Evolutionary conservation across 345 rosid genomes (phyloP), one percentile per base, ranked within the genome.

Genomic region (Eucalyptus guilfoylei): DNA sequence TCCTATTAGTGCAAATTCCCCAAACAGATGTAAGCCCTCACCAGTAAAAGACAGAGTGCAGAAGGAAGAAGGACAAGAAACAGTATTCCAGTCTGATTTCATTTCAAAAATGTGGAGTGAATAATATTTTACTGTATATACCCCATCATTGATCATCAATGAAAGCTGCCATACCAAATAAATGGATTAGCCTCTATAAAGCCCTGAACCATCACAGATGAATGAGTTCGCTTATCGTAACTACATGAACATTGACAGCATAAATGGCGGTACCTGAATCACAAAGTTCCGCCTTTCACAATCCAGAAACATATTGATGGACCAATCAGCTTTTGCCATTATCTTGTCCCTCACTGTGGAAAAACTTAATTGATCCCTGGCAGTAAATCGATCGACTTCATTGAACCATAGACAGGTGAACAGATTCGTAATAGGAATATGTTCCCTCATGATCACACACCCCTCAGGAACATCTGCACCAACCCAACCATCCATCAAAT

Each of bases 401-500:
- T 96, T 95, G 94, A 96, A 97, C 99, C 99, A 97, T n/a, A 96
- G 92, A 91, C 99, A 97, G 34, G 95, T 92, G 91, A 96, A 95
- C 60, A 96, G 94, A 89, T 97, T 97, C 48, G 97, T 94, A 62
- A 96, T 94, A 11, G 98, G 97, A 81, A 94, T 92, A 91, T 97
- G 98, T 89, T 96, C 99, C 90, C 94, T 95, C 60, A 97, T 94
- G 88, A 97, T 93, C 32, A 95, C 96, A 88, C 99, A 97, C 8
- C 99, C 99, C 92, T 97, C 99, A n/a, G 99, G 99, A 92, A 97
- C 99, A 94, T 97, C 99, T 96, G 95, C 89, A 90, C 69, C 90
- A 87, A 55, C 24, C 83, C 87, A 67, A 72, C 37, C 55, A 83
- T 88, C 34, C 87, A 40, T 52, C 23, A 85, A 23, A 40, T 76